Evolutionary conservation across 2,329 filamentous ascomycete genomes (phyloP).

Genomic region (Penicillium sp.): DNA sequence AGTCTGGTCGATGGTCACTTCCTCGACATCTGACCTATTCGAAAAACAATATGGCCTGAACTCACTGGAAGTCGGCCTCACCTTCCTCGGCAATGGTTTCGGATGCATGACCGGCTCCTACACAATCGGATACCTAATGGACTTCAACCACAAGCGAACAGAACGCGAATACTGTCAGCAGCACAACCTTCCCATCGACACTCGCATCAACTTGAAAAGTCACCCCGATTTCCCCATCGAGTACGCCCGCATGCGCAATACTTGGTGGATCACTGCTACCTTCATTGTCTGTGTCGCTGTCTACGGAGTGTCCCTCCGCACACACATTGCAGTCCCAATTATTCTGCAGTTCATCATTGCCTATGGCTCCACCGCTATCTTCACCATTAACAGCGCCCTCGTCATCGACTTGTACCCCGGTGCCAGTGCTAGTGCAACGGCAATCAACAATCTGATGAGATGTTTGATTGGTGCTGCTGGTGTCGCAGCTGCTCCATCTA

Average conservation of each 20-base stretch:
- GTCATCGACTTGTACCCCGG: conserved; percentile 41
- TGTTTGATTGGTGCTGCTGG: conserved; percentile 40
- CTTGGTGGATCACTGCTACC: conserved; percentile 42
- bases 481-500: conserved; percentile 33
- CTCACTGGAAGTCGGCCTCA: conserved; percentile 42
- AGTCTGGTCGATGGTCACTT: conserved; percentile 52
- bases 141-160: conserved; percentile 39
- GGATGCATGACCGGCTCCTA: conserved; percentile 47
- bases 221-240: conserved; percentile 47
- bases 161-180: conserved; percentile 35
- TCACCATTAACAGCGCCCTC: conserved; percentile 38
- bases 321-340: conserved; percentile 37
- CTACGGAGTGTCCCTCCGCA: conserved; percentile 32
- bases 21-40: conserved; percentile 44
- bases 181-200: conserved; percentile 32
- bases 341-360: conserved; percentile 43
- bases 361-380: conserved; percentile 36
- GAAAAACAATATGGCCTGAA: conserved; percentile 42
- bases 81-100: conserved; percentile 45
- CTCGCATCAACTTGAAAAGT: conserved; percentile 30
- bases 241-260: conserved; percentile 37
- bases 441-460: conserved; percentile 40
- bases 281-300: conserved; percentile 39
- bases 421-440: conserved; percentile 37
- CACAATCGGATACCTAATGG: conserved; percentile 46